phyloP scores from a whole-genome alignment of 352 stramenopile genomes.

The Pythium insidiosum region DNA sequence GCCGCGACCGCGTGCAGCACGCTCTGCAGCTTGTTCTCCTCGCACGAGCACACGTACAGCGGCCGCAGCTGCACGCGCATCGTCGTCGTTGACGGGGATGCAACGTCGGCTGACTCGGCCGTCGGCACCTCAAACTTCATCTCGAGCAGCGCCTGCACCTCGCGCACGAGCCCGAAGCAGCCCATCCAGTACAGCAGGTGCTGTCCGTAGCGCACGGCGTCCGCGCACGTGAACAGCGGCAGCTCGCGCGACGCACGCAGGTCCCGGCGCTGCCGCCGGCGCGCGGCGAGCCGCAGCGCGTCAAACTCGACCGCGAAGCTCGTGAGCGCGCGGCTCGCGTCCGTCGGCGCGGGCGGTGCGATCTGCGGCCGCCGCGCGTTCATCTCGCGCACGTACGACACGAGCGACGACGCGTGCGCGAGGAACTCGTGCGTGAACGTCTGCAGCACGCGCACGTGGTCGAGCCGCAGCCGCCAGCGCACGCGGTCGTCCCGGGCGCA shows the following conservation, averaged over 20 bases:
- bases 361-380: constrained; percentile 37
- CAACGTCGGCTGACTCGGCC: background rate
- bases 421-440: constrained; percentile 55
- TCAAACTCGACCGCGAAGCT: too few species aligned
- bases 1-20: constrained; percentile 51
- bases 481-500: constrained; percentile 22
- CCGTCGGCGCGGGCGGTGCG: too few species aligned
- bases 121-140: constrained; percentile 19
- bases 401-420: constrained; percentile 22
- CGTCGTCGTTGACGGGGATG: constrained; percentile 1
- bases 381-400: constrained; percentile 53
- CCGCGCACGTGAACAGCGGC: constrained; percentile 21
- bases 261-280: too few species aligned
- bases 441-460: constrained; percentile 39
- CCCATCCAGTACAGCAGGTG: constrained; percentile 71
- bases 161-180: constrained; percentile 52
- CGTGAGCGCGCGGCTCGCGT: too few species aligned
- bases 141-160: constrained; percentile 38
- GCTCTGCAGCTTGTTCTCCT: constrained; percentile 54
- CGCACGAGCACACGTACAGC: constrained; percentile 57
- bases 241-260: too few species aligned
- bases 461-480: constrained; percentile 48
- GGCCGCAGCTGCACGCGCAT: constrained; percentile 21
- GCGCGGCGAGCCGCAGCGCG: too few species aligned
- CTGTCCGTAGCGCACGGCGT: constrained; percentile 63